phyloP scores from a whole-genome alignment of 768 basidiomycete species.

The Dentipellis sp. region DNA sequence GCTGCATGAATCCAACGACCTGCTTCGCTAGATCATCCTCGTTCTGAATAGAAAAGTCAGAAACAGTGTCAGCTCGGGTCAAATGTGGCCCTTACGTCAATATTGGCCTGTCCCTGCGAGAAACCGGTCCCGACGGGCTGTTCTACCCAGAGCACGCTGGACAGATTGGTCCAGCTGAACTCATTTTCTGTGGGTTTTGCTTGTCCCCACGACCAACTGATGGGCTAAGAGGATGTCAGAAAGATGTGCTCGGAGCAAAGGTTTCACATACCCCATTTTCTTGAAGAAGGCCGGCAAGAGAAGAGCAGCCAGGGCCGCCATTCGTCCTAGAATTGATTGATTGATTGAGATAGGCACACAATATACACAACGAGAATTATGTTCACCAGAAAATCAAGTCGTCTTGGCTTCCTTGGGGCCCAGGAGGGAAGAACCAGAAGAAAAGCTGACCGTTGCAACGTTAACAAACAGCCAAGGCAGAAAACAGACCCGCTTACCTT shows the following conservation, averaged over 20 bases:
- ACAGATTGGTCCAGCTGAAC: constrained; percentile 14
- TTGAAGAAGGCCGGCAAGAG: constrained; percentile 11
- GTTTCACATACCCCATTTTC: constrained; percentile 10
- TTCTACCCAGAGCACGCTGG: constrained; percentile 14
- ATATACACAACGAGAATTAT: neutral
- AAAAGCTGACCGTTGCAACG: constrained; percentile 2
- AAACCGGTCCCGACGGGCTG: constrained; percentile 15
- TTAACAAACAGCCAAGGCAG: neutral
- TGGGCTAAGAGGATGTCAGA: constrained; percentile 1
- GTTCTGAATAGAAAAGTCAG: neutral
- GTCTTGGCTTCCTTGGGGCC: constrained; percentile 4
- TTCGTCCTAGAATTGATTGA: constrained; percentile 8
- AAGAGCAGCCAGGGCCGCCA: constrained; percentile 14
- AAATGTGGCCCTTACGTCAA: constrained; percentile 1
- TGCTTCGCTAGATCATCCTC: constrained; percentile 9
- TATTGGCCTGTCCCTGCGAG: constrained; percentile 9
- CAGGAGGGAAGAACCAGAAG: constrained; percentile 15
- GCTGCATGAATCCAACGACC: constrained; percentile 11
- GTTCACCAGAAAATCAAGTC: constrained; percentile 14
- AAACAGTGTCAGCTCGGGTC: neutral
- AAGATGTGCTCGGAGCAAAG: neutral
- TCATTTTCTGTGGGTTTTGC: constrained; percentile 12
- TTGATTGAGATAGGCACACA: neutral
- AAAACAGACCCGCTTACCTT: neutral
- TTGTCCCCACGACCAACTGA: constrained; percentile 14